phyloP scores from a whole-genome alignment of 371 early-diverging fungal genomes.

The Mucor racemosus region DNA sequence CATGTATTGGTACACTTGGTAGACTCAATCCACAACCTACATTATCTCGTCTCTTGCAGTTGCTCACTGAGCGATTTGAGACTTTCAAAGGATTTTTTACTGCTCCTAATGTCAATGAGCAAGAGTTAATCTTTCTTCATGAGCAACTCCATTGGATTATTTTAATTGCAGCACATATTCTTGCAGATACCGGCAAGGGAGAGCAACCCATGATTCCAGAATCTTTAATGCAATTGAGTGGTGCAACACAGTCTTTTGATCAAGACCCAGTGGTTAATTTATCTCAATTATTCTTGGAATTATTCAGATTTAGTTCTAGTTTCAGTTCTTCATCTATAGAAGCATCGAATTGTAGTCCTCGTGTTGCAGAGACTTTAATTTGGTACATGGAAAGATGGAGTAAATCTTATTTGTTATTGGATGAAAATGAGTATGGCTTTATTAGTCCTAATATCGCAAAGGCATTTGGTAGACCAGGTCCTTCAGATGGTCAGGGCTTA shows the following conservation, averaged over 20 bases:
- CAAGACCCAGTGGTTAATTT: conserved; percentile 64
- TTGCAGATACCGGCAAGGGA: conserved; percentile 72
- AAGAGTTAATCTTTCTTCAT: conserved; percentile 45
- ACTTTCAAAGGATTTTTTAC: conserved; percentile 49
- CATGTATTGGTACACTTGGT: conserved; percentile 68
- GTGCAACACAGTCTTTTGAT: conserved; percentile 41
- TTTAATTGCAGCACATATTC: conserved; percentile 67
- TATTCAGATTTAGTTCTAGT: conserved; percentile 45
- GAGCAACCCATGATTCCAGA: conserved; percentile 79
- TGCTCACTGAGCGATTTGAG: conserved; percentile 56
- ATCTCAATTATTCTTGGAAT: conserved; percentile 56
- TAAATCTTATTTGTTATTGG: conserved; percentile 69
- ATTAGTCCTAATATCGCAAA: conserved; percentile 61
- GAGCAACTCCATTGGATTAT: conserved; percentile 82
- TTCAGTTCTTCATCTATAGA: conserved; percentile 49
- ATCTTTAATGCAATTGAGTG: conserved; percentile 64
- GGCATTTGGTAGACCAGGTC: conserved; percentile 61
- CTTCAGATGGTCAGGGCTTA: conserved; percentile 65
- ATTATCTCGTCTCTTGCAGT: conserved; percentile 50
- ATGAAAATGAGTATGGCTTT: conserved; percentile 63
- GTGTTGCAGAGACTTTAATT: conserved; percentile 71
- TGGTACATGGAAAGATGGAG: conserved; percentile 83
- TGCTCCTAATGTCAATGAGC: conserved; percentile 17
- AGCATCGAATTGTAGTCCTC: conserved; percentile 74
- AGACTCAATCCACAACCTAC: conserved; percentile 63